Evolutionary conservation across 2,329 filamentous ascomycete species (phyloP).

Genomic region (Penicillium sp.): DNA sequence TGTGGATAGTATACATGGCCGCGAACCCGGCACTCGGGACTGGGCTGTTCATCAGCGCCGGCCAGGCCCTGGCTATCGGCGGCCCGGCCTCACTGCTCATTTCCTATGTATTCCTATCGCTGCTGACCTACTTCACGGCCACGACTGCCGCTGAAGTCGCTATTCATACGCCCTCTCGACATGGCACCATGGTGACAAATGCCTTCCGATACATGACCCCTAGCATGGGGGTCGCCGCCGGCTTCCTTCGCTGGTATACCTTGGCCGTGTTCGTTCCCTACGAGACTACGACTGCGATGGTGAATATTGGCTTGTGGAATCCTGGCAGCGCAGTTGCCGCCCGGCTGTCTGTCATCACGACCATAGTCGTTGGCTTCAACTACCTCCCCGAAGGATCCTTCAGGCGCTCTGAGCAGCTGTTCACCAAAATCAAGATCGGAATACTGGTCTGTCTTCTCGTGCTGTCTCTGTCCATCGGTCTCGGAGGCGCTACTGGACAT

Average conservation of each 20-base stretch:
- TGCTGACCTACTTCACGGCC: slow-evolving; percentile 48
- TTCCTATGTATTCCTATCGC: slow-evolving; percentile 49
- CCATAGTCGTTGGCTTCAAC: slow-evolving; percentile 53
- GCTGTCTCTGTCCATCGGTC: slow-evolving; percentile 50
- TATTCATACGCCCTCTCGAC: slow-evolving; percentile 34
- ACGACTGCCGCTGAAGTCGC: slow-evolving; percentile 40
- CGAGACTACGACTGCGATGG: slow-evolving; percentile 62
- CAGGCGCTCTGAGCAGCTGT: slow-evolving; percentile 48
- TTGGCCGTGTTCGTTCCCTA: slow-evolving; percentile 47
- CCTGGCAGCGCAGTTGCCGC: slow-evolving; percentile 36
- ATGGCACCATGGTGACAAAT: slow-evolving; percentile 40
- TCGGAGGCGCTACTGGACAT: slow-evolving; percentile 47
- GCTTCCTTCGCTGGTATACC: slow-evolving; percentile 46
- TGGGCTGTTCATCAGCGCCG: slow-evolving; percentile 53
- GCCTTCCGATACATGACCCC: slow-evolving; percentile 38
- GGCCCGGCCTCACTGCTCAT: slow-evolving; percentile 51
- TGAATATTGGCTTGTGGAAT: slow-evolving; percentile 59
- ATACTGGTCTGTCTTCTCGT: slow-evolving; percentile 48
- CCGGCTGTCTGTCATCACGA: slow-evolving; percentile 51
- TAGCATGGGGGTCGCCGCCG: slow-evolving; percentile 38
- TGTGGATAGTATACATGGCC: slow-evolving; percentile 41
- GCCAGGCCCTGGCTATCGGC: slow-evolving; percentile 49
- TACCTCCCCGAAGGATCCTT: slow-evolving; percentile 47
- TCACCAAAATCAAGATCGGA: slow-evolving; percentile 48
- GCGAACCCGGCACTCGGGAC: slow-evolving; percentile 56